Percentiles rank a stretch among this genome's conserved stretches.
These are phyloP conservation scores for Helenozyma baotianmanensis DNA, from an alignment of 805 yeast genomes.

Conservation along the genomic window DNA sequence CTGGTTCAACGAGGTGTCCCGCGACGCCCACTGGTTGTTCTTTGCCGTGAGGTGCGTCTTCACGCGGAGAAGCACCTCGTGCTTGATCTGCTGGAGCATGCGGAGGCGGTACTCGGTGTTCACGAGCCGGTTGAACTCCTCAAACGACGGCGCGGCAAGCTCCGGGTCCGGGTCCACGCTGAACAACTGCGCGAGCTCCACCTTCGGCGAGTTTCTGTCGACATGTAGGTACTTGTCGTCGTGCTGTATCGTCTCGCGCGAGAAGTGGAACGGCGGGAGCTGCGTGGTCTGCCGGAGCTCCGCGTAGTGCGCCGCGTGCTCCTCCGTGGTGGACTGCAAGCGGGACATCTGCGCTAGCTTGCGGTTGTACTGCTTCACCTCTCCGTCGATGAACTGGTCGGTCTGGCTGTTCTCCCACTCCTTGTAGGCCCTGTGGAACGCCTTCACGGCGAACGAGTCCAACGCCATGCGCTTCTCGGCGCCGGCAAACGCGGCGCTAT, in stretches of 20 bases:
- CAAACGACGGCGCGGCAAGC: conserved; percentile 26
- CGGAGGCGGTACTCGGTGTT: conserved; percentile 32
- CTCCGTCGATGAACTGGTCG: conserved; percentile 18
- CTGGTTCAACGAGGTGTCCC: conserved; percentile 27
- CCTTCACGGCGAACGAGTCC: conserved; percentile 33
- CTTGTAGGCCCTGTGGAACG: conserved; percentile 26
- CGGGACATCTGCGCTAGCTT: conserved; percentile 26
- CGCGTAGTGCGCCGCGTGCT: conserved; percentile 21
- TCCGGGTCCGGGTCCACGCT: conserved; percentile 21
- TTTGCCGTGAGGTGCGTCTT: conserved; percentile 27
- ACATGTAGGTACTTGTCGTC: conserved; percentile 1
- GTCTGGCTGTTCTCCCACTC: conserved; percentile 21
- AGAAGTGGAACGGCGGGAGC: conserved; percentile 26
- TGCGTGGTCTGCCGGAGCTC: conserved; percentile 17
- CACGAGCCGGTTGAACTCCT: conserved; percentile 25
- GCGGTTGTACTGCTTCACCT: conserved; percentile 27
- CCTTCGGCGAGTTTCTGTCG: conserved; percentile 1
- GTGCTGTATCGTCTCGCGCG: conserved; percentile 24
- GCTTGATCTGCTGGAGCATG: conserved; percentile 28
- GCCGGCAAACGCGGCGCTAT: conserved; percentile 2
- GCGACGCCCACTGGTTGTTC: conserved; percentile 31
- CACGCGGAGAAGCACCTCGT: conserved; percentile 30
- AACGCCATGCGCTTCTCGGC: conserved; percentile 18
- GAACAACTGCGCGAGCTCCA: conserved; percentile 18
- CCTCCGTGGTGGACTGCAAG: conserved; percentile 21